phyloP scores from a whole-genome alignment of 2,329 filamentous ascomycete species.

The Fusarium clavum region DNA sequence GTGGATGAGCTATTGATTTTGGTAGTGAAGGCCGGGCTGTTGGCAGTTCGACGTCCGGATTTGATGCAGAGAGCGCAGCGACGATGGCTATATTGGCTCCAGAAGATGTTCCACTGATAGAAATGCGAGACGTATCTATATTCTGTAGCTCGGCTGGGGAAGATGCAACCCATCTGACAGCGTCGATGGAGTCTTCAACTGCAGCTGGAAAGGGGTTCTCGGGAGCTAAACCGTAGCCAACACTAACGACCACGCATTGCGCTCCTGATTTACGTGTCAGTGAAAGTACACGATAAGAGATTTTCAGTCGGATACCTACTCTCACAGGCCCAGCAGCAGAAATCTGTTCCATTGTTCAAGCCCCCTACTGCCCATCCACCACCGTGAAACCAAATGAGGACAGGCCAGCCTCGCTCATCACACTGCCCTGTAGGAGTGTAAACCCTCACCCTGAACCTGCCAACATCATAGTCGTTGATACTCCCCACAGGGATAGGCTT shows the following conservation, averaged over 20 bases:
- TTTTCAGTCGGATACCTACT: constrained; percentile 21
- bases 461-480: constrained; percentile 45
- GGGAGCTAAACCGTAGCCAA: constrained; percentile 53
- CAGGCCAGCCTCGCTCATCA: constrained; percentile 50
- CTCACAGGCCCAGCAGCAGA: constrained; percentile 50
- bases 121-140: constrained; percentile 46
- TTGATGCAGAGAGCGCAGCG: constrained; percentile 37
- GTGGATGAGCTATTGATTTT: constrained; percentile 8
- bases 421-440: constrained; percentile 47
- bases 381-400: constrained; percentile 56
- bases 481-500: constrained; percentile 46
- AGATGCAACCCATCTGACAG: constrained; percentile 48
- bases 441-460: constrained; percentile 47
- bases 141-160: constrained; percentile 31
- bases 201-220: constrained; percentile 52
- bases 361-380: constrained; percentile 55
- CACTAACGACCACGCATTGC: constrained; percentile 46
- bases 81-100: constrained; percentile 44
- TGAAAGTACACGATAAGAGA: neutral
- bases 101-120: constrained; percentile 50
- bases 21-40: constrained; percentile 35
- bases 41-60: constrained; percentile 22
- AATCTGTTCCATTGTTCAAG: constrained; percentile 50
- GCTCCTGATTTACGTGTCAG: constrained; percentile 35
- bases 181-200: constrained; percentile 50